Evolutionary conservation across 2,329 filamentous ascomycete species (phyloP).

Genomic region (Pseudocercospora macadamiae): DNA sequence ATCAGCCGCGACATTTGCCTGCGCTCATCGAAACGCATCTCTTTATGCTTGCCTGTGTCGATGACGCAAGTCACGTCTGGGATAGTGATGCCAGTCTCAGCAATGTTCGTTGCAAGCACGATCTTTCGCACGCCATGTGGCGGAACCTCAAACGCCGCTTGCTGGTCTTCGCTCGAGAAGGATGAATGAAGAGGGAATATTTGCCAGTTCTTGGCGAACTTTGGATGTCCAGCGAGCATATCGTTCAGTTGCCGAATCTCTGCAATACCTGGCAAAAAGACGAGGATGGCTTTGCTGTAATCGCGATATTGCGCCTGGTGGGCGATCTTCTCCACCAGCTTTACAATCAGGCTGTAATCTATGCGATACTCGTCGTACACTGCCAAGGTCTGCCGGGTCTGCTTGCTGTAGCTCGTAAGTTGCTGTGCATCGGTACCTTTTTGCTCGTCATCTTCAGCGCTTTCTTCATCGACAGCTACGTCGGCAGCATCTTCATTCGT

Average conservation of each 20-base stretch:
- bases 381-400: constrained; percentile 73
- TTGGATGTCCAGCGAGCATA: constrained; percentile 74
- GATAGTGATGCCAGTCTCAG: constrained; percentile 97
- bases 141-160: constrained; percentile 85
- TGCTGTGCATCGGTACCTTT: constrained; percentile 60
- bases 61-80: constrained; percentile 97
- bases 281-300: constrained; percentile 88
- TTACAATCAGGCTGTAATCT: constrained; percentile 82
- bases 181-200: constrained; percentile 90
- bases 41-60: constrained; percentile 94
- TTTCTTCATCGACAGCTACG: constrained; percentile 50
- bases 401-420: constrained; percentile 72
- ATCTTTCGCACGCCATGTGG: constrained; percentile 85
- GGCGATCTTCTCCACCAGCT: constrained; percentile 76
- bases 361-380: constrained; percentile 90
- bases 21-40: constrained; percentile 95
- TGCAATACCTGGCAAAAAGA: constrained; percentile 92
- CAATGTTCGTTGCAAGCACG: constrained; percentile 95
- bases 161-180: constrained; percentile 94
- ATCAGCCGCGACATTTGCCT: constrained; percentile 87
- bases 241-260: constrained; percentile 74
- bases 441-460: constrained; percentile 43
- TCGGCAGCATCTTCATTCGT: constrained; percentile 62
- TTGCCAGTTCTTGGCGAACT: constrained; percentile 77
- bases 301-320: constrained; percentile 64